Percentiles rank a stretch among this genome's conserved stretches.
phyloP scores from a whole-genome alignment of 1,284 basidiomycete species.

The Coniferiporia weirii region DNA sequence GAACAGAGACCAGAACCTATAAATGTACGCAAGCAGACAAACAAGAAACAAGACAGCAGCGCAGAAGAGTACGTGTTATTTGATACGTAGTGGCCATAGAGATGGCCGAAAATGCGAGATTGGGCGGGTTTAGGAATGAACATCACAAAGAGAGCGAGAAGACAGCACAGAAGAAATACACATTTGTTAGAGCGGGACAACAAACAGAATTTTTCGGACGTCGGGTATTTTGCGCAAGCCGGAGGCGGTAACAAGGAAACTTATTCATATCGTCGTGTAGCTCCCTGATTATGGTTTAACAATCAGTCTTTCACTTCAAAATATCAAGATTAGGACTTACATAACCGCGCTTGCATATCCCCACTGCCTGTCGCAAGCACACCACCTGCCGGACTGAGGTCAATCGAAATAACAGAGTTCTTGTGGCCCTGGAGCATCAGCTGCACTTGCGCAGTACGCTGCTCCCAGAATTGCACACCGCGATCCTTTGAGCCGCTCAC shows the following conservation, averaged over 20 bases:
- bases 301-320: background rate
- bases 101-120: too few relatives aligned
- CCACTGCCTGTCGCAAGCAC: slow-evolving; percentile 84
- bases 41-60: too few relatives aligned
- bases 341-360: slow-evolving; percentile 79
- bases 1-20: too few relatives aligned
- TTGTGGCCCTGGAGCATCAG: slow-evolving; percentile 88
- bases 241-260: background rate
- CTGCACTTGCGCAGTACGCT: slow-evolving; percentile 67
- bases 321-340: slow-evolving; percentile 33
- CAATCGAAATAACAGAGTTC: slow-evolving; percentile 88
- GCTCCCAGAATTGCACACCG: slow-evolving; percentile 87
- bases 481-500: slow-evolving; percentile 90
- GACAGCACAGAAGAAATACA: background rate
- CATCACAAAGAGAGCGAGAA: background rate
- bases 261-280: slow-evolving; percentile 2
- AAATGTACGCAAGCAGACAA: too few relatives aligned
- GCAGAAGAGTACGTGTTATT: too few relatives aligned
- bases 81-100: too few relatives aligned
- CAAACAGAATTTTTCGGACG: background rate
- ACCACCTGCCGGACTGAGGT: slow-evolving; percentile 69
- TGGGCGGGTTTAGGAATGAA: background rate
- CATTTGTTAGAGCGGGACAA: slow-evolving; percentile 2
- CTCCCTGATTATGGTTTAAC: background rate
- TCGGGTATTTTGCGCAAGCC: background rate